Evolutionary conservation across 768 basidiomycete species (phyloP), one percentile per base, ranked within the genome.

Genomic region (Suillus weaverae): DNA sequence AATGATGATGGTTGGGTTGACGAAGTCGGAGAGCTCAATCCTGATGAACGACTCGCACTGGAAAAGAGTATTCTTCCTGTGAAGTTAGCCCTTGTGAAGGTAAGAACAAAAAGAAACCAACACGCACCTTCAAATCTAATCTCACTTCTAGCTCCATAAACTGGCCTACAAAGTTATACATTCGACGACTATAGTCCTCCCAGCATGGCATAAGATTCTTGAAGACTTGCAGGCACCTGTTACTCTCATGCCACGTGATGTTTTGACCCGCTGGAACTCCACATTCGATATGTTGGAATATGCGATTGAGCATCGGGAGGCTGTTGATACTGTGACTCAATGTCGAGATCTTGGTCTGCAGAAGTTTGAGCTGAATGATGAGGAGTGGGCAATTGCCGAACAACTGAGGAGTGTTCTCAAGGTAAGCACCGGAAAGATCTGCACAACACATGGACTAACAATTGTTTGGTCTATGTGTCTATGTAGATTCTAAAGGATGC

Each of bases 401-500:
- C 66, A 75, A 54, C 56, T 75, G 8, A 53, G 60, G 20, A 50
- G 68, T 22, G 63, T 70, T 1, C 60, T 76, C 14, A 69, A 73
- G 71, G 73, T 73, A 32, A 35, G 35, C 8, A 35, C 35, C 35
- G 9, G 35, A 35, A 13, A 38, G 5, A 35, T 35, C 35, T 9
- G 35, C 4, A 35, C 35, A 35, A 35, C 35, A 35, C 41, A 18
- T 43, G 38, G 68, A 44, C 10, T 64, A 20, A 26, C 9, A n/a
- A n/a, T n/a, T n/a, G n/a, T n/a, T 6, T 43, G 2, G 10, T n/a
- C 44, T n/a, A 48, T 61, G 32, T 32, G 10, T n/a, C 44, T n/a
- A 48, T 61, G 32, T 32, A 75, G 72, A 60, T 69, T n/a, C 63
- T 69, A 18, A 72, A 74, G 61, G 60, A 74, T 51, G 66, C 71